Percentiles rank a stretch among this genome's conserved stretches.
Evolutionary conservation across 1,139 yeast genomes (phyloP).

Genomic region (Meyerozyma sp.): DNA sequence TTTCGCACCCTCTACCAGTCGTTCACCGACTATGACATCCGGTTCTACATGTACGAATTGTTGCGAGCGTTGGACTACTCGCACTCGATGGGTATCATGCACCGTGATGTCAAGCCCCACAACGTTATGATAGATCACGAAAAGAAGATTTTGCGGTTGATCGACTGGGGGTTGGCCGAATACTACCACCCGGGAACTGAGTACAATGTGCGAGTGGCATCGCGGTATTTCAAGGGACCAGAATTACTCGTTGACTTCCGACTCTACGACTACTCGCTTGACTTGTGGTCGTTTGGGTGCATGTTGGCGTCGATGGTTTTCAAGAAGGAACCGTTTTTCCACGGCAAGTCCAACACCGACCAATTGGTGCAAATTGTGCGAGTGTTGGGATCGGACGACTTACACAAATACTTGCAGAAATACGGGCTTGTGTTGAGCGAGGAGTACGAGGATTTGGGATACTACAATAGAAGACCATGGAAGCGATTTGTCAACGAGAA

Average conservation of each 20-base stretch:
- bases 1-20: conserved; percentile 68
- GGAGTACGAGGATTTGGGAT: conserved; percentile 67
- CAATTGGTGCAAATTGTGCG: conserved; percentile 76
- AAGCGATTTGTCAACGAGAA: conserved; percentile 46
- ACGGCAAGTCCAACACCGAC: conserved; percentile 75
- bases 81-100: conserved; percentile 82
- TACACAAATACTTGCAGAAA: conserved; percentile 54
- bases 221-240: conserved; percentile 78
- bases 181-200: conserved; percentile 76
- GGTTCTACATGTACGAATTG: conserved; percentile 65
- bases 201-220: conserved; percentile 76
- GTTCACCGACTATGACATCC: conserved; percentile 57
- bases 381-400: conserved; percentile 68
- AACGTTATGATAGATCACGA: conserved; percentile 78
- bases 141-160: conserved; percentile 56
- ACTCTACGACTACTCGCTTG: conserved; percentile 73
- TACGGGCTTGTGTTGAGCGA: conserved; percentile 56
- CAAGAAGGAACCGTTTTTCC: conserved; percentile 72
- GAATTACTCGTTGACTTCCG: conserved; percentile 69
- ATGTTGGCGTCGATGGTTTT: conserved; percentile 74
- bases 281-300: conserved; percentile 80
- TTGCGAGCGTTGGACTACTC: conserved; percentile 69
- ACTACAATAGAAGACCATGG: conserved; percentile 68
- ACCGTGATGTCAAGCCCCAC: conserved; percentile 81
- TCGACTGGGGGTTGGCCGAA: conserved; percentile 85